Evolutionary conservation across 768 basidiomycete species (phyloP), one percentile per base, ranked within the genome.

Genomic region (Gymnopilus dilepis): DNA sequence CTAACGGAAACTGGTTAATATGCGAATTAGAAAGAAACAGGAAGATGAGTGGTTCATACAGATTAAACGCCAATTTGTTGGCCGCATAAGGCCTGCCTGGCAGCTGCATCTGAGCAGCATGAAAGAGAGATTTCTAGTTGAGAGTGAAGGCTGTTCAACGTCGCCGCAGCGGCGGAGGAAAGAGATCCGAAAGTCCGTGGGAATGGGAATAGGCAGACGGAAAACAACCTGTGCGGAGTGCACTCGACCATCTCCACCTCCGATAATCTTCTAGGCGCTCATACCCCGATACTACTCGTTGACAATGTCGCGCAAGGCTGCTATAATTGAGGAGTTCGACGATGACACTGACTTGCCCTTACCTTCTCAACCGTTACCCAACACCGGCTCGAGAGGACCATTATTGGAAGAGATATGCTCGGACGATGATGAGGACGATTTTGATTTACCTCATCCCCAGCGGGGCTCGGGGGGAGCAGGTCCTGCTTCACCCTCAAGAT

Each of bases 281-380:
- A 47, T 12, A 47, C 5, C 21, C 21, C 19, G 21, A n/a, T 24
- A 50, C n/a, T 26, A 37, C 37, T 17, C 30, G 13, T 33, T 19
- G 21, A 38, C n/a, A 53, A 92, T 92, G 91, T 86, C 89, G 64
- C 89, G 89, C 67, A 82, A 87, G 73, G 77, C 86, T 70, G 87
- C 86, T 64, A 80, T 87, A 63, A 82, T 86, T 62, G 87, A 88
- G 70, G 93, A 93, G 70, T 97, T 96, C 70, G 94, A 97, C 84
- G 95, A 97, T 78, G 95, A 97, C 70, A 94, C 92, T 12, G 95
- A 97, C 72, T 84, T 96, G 15, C 92, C 94, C 0, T 80, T 96
- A 21, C 94, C 94, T 3, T 78, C 79, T 31, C 81, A 79, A 13
- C 78, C 87, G 0, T 77, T 96, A 0, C 88, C 87, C 7, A 85